Percentiles rank a stretch among this genome's conserved stretches.
Conservation (phyloP, 2,329 filamentous ascomycete genomes). For the Colletotrichum sp. region DNA sequence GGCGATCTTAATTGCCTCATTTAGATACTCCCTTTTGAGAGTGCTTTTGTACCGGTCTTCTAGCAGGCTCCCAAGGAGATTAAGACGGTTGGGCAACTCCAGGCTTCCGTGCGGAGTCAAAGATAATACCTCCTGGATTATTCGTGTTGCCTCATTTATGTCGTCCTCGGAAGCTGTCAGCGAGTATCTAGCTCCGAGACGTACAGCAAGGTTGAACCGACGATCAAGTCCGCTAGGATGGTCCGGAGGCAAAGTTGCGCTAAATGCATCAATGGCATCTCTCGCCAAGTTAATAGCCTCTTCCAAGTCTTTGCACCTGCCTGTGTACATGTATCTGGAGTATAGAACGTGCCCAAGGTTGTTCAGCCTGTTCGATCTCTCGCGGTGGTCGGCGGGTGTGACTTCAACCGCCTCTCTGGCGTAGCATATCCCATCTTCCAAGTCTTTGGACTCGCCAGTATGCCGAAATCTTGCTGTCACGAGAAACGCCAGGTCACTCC, state of each 20-base stretch:
- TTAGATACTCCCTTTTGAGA: not conserved
- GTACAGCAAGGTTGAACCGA: rapidly evolving
- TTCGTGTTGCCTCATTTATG: rapidly evolving
- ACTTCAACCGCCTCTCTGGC: not conserved
- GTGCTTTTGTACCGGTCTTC: not conserved
- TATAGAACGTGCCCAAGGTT: not conserved
- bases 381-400: not conserved
- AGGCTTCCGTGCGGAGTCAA: not conserved
- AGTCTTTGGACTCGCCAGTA: not conserved
- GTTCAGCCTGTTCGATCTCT: not conserved
- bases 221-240: not conserved
- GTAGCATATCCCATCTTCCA: not conserved
- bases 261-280: not conserved
- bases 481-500: not conserved
- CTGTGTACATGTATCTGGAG: not conserved
- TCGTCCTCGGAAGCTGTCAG: not conserved
- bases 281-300: rapidly evolving
- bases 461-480: not conserved
- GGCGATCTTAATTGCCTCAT: not conserved
- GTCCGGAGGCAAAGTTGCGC: not conserved
- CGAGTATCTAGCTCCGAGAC: not conserved
- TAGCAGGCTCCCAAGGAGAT: not conserved
- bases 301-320: not conserved
- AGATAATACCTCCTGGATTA: rapidly evolving
- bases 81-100: rapidly evolving